Percentiles rank a stretch among this genome's conserved stretches.
These are phyloP conservation scores for Neophaeococcomyces mojaviensis DNA, from an alignment of 2,329 filamentous ascomycete genomes.

Conservation along the genomic window DNA sequence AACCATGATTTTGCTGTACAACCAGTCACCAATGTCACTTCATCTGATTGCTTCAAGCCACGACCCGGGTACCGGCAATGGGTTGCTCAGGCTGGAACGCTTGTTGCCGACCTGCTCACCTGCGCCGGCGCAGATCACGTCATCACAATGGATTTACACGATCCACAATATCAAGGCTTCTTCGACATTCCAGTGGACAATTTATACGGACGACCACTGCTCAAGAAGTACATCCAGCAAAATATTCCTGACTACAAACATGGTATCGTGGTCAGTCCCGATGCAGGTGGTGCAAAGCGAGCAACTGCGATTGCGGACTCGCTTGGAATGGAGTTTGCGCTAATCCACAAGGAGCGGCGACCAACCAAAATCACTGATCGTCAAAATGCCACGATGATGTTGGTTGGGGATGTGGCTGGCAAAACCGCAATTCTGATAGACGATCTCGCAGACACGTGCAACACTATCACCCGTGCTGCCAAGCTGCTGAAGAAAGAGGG, in stretches of 20 bases:
- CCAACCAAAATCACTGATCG: slow-evolving; percentile 81
- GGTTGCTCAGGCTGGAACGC: slow-evolving; percentile 93
- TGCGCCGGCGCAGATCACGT: slow-evolving; percentile 94
- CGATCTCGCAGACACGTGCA: slow-evolving; percentile 89
- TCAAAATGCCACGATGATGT: slow-evolving; percentile 79
- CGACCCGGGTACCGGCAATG: slow-evolving; percentile 96
- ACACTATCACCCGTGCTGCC: slow-evolving; percentile 91
- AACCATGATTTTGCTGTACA: slow-evolving; percentile 48
- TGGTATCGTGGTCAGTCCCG: slow-evolving; percentile 88
- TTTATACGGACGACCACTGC: slow-evolving; percentile 60
- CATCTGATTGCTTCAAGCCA: slow-evolving; percentile 59
- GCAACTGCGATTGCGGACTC: slow-evolving; percentile 92
- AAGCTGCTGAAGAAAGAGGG: slow-evolving; percentile 93
- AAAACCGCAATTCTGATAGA: slow-evolving; percentile 86
- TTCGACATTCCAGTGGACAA: slow-evolving; percentile 99
- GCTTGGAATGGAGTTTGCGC: slow-evolving; percentile 86
- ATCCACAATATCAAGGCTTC: slow-evolving; percentile 96
- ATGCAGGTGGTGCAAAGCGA: slow-evolving; percentile 92
- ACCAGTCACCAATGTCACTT: slow-evolving; percentile 9
- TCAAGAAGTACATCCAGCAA: slow-evolving; percentile 64
- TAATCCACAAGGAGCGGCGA: slow-evolving; percentile 97
- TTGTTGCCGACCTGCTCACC: slow-evolving; percentile 88
- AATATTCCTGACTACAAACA: slow-evolving; percentile 78
- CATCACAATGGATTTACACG: slow-evolving; percentile 95
- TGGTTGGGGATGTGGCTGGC: slow-evolving; percentile 77